These are phyloP conservation scores for Colletotrichum sp. DNA, from an alignment of 2,329 filamentous ascomycete genomes.

Conservation along the genomic window DNA sequence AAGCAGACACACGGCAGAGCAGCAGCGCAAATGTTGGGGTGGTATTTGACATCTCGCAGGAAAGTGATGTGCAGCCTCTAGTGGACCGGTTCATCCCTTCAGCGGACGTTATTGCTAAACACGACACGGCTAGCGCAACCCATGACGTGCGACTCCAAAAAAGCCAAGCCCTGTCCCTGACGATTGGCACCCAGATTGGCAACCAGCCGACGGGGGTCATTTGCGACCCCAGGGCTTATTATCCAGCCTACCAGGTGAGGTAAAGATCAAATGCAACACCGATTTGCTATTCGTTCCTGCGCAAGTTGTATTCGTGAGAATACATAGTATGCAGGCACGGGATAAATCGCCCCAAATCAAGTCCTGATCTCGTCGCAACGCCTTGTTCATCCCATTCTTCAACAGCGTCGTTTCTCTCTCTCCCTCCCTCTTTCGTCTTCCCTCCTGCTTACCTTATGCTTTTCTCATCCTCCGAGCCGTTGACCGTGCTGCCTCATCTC, in stretches of 20 bases:
- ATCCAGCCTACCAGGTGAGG: background rate
- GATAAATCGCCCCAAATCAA: background rate
- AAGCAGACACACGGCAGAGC: background rate
- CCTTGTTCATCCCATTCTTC: background rate
- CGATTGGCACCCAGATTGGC: constrained; percentile 7
- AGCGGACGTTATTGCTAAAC: background rate
- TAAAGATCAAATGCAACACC: background rate
- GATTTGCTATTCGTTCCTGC: background rate
- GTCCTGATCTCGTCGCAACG: background rate
- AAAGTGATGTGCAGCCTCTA: background rate
- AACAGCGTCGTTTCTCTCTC: background rate
- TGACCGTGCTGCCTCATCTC: background rate
- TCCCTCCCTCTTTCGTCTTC: background rate
- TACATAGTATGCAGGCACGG: background rate
- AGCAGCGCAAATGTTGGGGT: background rate
- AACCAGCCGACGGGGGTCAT: background rate
- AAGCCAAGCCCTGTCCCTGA: background rate
- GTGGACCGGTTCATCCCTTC: constrained; percentile 9
- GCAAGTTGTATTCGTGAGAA: background rate
- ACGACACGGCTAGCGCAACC: background rate
- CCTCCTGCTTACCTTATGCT: background rate
- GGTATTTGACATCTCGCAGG: background rate
- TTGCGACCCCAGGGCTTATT: background rate
- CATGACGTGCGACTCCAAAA: constrained; percentile 2
- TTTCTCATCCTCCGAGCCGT: background rate